Percentiles rank a stretch among this genome's conserved stretches.
Evolutionary conservation across 2,329 filamentous ascomycete species (phyloP).

Genomic region (Aspergillus sojae): DNA sequence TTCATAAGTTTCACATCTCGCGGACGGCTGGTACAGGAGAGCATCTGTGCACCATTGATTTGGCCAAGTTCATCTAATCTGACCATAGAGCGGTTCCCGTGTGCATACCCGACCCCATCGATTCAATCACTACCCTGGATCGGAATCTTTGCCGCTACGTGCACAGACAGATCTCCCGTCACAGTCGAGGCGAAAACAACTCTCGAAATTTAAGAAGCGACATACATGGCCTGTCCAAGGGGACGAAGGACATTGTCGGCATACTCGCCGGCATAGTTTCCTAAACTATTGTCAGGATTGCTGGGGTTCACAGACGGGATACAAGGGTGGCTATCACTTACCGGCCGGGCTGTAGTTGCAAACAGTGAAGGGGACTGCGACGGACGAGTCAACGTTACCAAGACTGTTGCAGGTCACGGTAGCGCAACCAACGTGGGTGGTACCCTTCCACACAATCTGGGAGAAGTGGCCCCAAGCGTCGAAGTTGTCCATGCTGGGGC

Average conservation of each 20-base stretch:
- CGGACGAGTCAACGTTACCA: constrained; percentile 43
- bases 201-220: constrained; percentile 29
- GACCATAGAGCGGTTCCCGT: constrained; percentile 2
- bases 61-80: neutral
- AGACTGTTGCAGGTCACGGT: constrained; percentile 50
- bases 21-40: constrained; percentile 7
- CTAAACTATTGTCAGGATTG: constrained; percentile 39
- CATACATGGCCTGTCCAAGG: constrained; percentile 39
- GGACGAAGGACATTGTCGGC: constrained; percentile 54
- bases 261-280: constrained; percentile 60
- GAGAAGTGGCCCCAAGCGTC: constrained; percentile 73
- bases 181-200: constrained; percentile 8
- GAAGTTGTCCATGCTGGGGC: constrained; percentile 66
- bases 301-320: no score
- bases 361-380: constrained; percentile 71
- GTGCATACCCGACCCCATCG: neutral
- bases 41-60: neutral
- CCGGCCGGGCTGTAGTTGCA: constrained; percentile 83
- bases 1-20: constrained; percentile 9
- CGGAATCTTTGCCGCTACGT: constrained; percentile 3
- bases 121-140: constrained; percentile 1
- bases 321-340: constrained; percentile 46
- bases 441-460: constrained; percentile 71
- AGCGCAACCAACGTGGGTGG: constrained; percentile 65
- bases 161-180: constrained; percentile 3